Conservation (phyloP, 495 filamentous ascomycete species). For the Halenospora varia region DNA sequence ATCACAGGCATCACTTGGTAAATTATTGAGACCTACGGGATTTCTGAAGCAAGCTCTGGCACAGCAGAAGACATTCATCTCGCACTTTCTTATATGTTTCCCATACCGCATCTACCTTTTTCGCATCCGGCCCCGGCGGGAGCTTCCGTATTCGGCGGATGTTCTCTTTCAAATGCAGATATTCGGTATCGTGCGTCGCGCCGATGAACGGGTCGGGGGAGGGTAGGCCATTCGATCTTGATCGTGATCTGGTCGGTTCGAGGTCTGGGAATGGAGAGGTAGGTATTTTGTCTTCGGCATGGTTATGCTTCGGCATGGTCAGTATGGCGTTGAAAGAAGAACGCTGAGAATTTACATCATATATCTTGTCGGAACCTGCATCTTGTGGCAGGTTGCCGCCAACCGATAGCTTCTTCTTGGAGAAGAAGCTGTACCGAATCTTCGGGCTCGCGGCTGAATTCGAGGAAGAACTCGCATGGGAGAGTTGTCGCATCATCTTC, state of each 20-base stretch:
- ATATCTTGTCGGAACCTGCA: slow-evolving; percentile 14
- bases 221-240: slow-evolving; percentile 17
- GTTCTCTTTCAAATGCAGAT: slow-evolving; percentile 25
- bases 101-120: slow-evolving; percentile 30
- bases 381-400: neutral
- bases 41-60: slow-evolving; percentile 23
- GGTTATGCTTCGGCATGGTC: neutral
- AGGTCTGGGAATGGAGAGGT: slow-evolving; percentile 12
- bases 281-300: slow-evolving; percentile 12
- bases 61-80: slow-evolving; percentile 24
- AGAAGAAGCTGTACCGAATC: slow-evolving; percentile 14
- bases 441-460: slow-evolving; percentile 8
- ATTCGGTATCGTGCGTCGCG: slow-evolving; percentile 19
- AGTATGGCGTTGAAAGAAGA: neutral
- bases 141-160: slow-evolving; percentile 24
- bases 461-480: slow-evolving; percentile 12
- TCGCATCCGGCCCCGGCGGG: slow-evolving; percentile 19
- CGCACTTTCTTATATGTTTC: slow-evolving; percentile 27
- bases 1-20: neutral
- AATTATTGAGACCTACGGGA: slow-evolving; percentile 12
- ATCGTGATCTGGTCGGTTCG: slow-evolving; percentile 15
- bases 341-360: slow-evolving; percentile 3
- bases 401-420: slow-evolving; percentile 8
- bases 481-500: slow-evolving; percentile 17
- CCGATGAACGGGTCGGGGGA: slow-evolving; percentile 20